A percentile compares a stretch with the other conserved stretches of the same genome.
These are phyloP conservation scores for Tricholoma terreum DNA, from an alignment of 768 basidiomycete species.

Conservation along the genomic window DNA sequence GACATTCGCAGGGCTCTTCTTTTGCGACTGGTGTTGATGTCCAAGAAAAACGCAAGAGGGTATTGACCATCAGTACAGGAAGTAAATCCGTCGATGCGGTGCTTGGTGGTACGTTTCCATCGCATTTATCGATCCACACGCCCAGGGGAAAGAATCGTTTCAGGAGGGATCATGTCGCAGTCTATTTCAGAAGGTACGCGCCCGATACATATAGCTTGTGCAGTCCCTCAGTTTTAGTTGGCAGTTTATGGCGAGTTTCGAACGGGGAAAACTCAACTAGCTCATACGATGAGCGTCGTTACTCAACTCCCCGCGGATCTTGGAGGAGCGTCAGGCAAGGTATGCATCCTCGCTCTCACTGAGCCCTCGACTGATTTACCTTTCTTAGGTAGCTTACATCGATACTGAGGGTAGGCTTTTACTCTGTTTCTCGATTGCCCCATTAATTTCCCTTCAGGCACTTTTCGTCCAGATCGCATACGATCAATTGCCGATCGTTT, in stretches of 20 bases:
- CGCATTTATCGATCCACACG: neutral
- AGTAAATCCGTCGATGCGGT: conserved; percentile 89
- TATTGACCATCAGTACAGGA: conserved; percentile 84
- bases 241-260: conserved; percentile 94
- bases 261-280: conserved; percentile 94
- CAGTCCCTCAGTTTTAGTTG: neutral
- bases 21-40: conserved; percentile 91
- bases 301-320: conserved; percentile 86
- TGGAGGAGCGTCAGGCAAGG: conserved; percentile 90
- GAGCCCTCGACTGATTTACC: neutral
- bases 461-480: conserved; percentile 93
- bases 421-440: neutral
- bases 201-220: neutral
- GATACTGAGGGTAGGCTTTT: conserved; percentile 70
- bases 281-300: conserved; percentile 92
- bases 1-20: conserved; percentile 66
- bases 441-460: conserved; percentile 47
- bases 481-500: conserved; percentile 89
- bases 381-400: conserved; percentile 77
- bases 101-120: conserved; percentile 66
- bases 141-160: neutral
- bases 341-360: conserved; percentile 20
- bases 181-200: conserved; percentile 86
- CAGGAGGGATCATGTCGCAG: conserved; percentile 89
- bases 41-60: conserved; percentile 80